Percentiles rank a stretch among this genome's conserved stretches.
These are phyloP conservation scores for Vaccinium darrowii DNA, from an alignment of 148 eudicot genomes.

Conservation along the genomic window DNA sequence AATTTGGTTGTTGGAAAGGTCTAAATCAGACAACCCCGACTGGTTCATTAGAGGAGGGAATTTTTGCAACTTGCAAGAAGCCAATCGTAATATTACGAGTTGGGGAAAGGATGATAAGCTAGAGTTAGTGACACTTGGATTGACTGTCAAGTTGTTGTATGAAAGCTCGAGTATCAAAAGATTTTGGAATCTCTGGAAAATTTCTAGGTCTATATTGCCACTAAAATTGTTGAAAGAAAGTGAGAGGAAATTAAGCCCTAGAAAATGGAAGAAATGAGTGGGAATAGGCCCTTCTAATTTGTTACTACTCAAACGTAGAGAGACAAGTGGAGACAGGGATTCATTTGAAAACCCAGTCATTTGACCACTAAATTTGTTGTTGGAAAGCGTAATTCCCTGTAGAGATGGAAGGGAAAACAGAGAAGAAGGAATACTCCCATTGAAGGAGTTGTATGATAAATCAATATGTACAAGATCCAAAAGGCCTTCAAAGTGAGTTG, in stretches of 20 bases:
- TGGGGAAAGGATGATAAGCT: constrained; percentile 13
- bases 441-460: constrained; percentile 33
- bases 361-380: constrained; percentile 20
- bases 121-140: constrained; percentile 3
- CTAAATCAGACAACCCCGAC: constrained; percentile 22
- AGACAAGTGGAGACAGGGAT: constrained; percentile 25
- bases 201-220: constrained; percentile 28
- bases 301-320: constrained; percentile 44
- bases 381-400: neutral
- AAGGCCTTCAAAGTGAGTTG: constrained; percentile 39
- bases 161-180: constrained; percentile 36
- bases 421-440: constrained; percentile 46
- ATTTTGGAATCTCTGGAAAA: constrained; percentile 15
- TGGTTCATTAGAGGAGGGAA: constrained; percentile 36
- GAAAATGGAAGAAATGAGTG: constrained; percentile 17
- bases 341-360: constrained; percentile 10
- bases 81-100: constrained; percentile 20
- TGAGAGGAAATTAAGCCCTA: constrained; percentile 6
- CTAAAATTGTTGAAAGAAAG: constrained; percentile 35
- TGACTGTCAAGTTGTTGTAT: constrained; percentile 26
- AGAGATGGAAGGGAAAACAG: constrained; percentile 32
- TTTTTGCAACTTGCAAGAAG: constrained; percentile 38
- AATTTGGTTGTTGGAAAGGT: constrained; percentile 40
- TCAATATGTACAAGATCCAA: constrained; percentile 27
- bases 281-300: constrained; percentile 29